Evolutionary conservation across 805 yeast genomes (phyloP).

Genomic region (Zygoascus bituminiphila): DNA sequence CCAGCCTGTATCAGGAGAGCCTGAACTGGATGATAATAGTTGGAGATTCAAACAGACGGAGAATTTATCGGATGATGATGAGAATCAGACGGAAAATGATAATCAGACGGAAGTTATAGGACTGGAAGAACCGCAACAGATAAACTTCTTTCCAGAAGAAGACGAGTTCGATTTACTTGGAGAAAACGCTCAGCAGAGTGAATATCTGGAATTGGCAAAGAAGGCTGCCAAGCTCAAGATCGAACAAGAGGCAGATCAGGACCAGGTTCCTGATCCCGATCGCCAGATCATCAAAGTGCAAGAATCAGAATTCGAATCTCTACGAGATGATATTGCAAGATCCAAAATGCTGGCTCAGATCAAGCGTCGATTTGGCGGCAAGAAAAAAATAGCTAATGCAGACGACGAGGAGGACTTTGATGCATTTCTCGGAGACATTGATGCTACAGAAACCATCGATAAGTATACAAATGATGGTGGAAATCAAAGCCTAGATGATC

Average conservation of each 20-base stretch:
- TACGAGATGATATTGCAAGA: conserved; percentile 16
- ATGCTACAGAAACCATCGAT: background rate
- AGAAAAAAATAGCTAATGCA: background rate
- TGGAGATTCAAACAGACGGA: conserved; percentile 4
- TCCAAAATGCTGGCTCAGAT: conserved; percentile 11
- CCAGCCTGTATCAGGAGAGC: background rate
- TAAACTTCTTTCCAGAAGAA: conserved; percentile 10
- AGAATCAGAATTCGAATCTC: conserved; percentile 11
- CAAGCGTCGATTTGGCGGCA: conserved; percentile 13
- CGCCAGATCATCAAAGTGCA: conserved; percentile 7
- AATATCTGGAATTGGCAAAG: conserved; percentile 1
- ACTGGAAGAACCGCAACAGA: background rate
- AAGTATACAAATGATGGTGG: conserved; percentile 8
- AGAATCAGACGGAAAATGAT: background rate
- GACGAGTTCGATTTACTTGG: conserved; percentile 3
- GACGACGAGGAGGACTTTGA: conserved; percentile 17
- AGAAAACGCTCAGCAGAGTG: conserved; percentile 8
- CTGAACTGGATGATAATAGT: background rate
- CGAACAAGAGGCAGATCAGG: background rate
- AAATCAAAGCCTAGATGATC: background rate
- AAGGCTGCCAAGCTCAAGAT: conserved; percentile 2
- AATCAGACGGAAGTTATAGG: background rate
- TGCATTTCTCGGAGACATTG: conserved; percentile 18
- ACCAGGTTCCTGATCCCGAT: background rate
- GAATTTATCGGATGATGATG: conserved; percentile 5